Evolutionary conservation across 345 rosid genomes (phyloP).

Genomic region (Reutealis trisperma): DNA sequence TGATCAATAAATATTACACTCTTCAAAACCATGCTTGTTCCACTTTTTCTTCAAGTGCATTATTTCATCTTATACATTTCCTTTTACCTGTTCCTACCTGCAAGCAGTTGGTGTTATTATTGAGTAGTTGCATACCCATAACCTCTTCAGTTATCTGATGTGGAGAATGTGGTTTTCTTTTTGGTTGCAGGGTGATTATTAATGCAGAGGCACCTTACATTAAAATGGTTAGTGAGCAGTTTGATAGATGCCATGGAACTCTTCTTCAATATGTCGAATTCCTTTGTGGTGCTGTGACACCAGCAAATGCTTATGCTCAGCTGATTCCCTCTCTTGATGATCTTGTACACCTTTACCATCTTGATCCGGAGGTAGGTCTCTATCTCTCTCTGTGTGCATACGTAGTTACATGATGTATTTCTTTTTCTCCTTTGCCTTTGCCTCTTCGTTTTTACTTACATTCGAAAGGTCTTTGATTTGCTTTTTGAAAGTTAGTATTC

Average conservation of each 20-base stretch:
- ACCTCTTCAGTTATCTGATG: neutral
- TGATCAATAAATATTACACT: too few species aligned
- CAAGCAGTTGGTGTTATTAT: neutral
- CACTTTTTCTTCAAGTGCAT: too few species aligned
- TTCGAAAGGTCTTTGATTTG: neutral
- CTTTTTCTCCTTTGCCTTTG: neutral
- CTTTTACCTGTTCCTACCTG: neutral
- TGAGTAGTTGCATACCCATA: neutral
- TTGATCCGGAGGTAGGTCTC: constrained; percentile 85
- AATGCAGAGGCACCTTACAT: constrained; percentile 93
- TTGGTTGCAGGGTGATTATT: constrained; percentile 77
- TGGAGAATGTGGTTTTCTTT: neutral
- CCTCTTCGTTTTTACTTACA: neutral
- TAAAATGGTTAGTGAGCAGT: constrained; percentile 99
- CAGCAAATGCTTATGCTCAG: constrained; percentile 73
- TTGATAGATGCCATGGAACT: constrained; percentile 98
- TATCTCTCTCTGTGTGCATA: constrained; percentile 17
- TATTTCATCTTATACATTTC: too few species aligned
- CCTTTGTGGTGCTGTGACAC: constrained; percentile 79
- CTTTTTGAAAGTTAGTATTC: neutral
- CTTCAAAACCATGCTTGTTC: too few species aligned
- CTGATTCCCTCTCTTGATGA: constrained; percentile 85
- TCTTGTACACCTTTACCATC: constrained; percentile 86
- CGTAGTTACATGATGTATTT: neutral
- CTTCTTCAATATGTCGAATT: constrained; percentile 98